Evolutionary conservation across 257 asterid species (phyloP).

Genomic region (Primulina eburnea): DNA sequence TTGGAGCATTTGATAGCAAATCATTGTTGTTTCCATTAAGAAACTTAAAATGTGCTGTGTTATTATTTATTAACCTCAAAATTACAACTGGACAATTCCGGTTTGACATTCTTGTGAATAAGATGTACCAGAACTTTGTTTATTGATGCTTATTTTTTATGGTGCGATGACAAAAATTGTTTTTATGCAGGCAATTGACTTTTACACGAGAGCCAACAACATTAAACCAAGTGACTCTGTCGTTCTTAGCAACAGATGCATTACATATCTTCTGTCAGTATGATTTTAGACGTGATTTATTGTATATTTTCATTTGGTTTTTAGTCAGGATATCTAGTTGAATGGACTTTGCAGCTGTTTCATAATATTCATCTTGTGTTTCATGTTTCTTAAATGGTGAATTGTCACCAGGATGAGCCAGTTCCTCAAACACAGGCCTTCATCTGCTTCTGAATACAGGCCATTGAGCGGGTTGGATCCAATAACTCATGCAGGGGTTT

Average conservation of each 20-base stretch:
- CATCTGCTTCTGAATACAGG: constrained; percentile 72
- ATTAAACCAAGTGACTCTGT: constrained; percentile 64
- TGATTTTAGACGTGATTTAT: constrained; percentile 1
- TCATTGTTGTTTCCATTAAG: too few relatives aligned
- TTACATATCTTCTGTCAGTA: constrained; percentile 73
- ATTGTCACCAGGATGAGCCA: constrained; percentile 56
- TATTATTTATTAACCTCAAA: too few relatives aligned
- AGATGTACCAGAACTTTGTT: too few relatives aligned
- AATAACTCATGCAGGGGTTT: constrained; percentile 87
- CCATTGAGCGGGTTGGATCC: constrained; percentile 93
- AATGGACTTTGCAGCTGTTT: constrained; percentile 10
- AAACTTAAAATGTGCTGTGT: too few relatives aligned
- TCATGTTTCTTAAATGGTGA: constrained; percentile 15
- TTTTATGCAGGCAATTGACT: constrained; percentile 65
- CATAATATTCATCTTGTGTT: constrained; percentile 7
- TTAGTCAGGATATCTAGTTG: constrained; percentile 6
- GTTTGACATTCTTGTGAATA: not conserved
- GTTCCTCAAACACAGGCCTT: constrained; percentile 68
- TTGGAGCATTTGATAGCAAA: too few relatives aligned
- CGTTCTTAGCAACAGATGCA: constrained; percentile 77
- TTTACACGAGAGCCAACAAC: constrained; percentile 71
- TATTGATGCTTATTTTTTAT: too few relatives aligned
- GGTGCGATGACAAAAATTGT: not conserved
- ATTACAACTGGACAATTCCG: not conserved
- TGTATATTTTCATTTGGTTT: constrained; percentile 1